A percentile compares a stretch with the other conserved stretches of the same genome.
Conservation (phyloP, 2,329 filamentous ascomycete species). For the Thelonectria olida region DNA sequence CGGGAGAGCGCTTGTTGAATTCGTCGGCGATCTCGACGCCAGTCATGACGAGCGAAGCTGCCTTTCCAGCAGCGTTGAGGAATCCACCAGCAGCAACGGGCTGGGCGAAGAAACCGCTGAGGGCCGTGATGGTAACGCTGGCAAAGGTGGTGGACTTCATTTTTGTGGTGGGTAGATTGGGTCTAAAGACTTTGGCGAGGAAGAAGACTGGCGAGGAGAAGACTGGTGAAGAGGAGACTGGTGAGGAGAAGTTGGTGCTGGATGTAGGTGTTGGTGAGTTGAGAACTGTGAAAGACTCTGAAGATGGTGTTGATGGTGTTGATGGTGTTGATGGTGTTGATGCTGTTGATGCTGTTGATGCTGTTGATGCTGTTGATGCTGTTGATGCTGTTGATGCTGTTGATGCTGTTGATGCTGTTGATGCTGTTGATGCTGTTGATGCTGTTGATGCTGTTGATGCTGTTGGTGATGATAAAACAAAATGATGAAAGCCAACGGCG, state of each 20-base stretch:
- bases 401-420: too few species aligned
- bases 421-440: too few species aligned
- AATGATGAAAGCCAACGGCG: neutral
- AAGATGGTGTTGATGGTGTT: constrained; percentile 1
- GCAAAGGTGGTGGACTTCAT: constrained; percentile 5
- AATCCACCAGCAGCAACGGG: constrained; percentile 14
- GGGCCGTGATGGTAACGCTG: constrained; percentile 7
- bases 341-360: too few species aligned
- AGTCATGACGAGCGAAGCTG: neutral
- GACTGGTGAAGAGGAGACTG: neutral
- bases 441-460: too few species aligned
- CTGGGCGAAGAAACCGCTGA: constrained; percentile 12
- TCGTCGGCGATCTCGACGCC: neutral
- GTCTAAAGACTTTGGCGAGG: neutral
- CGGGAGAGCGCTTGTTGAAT: neutral
- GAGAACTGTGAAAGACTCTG: neutral
- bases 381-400: too few species aligned
- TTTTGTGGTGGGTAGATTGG: neutral
- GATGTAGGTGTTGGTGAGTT: neutral
- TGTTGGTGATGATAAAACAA: neutral
- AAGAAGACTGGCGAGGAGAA: too few species aligned
- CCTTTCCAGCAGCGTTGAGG: constrained; percentile 14
- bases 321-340: too few species aligned
- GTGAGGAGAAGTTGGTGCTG: neutral
- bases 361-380: too few species aligned